A percentile compares a stretch with the other conserved stretches of the same genome.
Evolutionary conservation across 163 green algal species (phyloP).

Genomic region (Scenedesmus sp.): DNA sequence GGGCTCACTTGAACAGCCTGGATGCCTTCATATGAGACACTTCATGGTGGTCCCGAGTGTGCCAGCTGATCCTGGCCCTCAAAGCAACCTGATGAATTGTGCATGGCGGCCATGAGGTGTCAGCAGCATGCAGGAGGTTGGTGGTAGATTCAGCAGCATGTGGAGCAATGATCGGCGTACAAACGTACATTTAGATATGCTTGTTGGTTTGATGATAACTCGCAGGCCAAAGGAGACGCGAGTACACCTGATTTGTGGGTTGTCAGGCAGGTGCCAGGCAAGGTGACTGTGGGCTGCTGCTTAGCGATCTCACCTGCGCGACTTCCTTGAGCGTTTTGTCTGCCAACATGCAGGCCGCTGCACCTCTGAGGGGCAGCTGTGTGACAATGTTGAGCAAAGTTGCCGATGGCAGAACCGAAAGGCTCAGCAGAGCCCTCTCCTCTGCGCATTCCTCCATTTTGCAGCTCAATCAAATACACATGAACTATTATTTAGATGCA

Average conservation of each 20-base stretch:
- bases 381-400: background rate
- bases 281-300: background rate
- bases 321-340: background rate
- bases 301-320: background rate
- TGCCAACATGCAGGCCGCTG: background rate
- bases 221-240: background rate
- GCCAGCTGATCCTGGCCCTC: background rate
- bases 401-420: background rate
- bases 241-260: slow-evolving; percentile 11
- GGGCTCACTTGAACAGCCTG: slow-evolving; percentile 43
- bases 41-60: slow-evolving; percentile 9
- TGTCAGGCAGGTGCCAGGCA: background rate
- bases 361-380: background rate
- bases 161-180: background rate
- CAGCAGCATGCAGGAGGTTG: background rate
- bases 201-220: background rate
- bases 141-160: background rate
- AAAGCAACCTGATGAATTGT: slow-evolving; percentile 19
- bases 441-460: background rate
- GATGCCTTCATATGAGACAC: slow-evolving; percentile 48
- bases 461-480: background rate
- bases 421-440: background rate
- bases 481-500: too few relatives aligned
- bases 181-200: background rate
- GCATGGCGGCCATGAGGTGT: background rate